Evolutionary conservation across 2,329 filamentous ascomycete genomes (phyloP).

Genomic region (Pseudogymnoascus sp.): DNA sequence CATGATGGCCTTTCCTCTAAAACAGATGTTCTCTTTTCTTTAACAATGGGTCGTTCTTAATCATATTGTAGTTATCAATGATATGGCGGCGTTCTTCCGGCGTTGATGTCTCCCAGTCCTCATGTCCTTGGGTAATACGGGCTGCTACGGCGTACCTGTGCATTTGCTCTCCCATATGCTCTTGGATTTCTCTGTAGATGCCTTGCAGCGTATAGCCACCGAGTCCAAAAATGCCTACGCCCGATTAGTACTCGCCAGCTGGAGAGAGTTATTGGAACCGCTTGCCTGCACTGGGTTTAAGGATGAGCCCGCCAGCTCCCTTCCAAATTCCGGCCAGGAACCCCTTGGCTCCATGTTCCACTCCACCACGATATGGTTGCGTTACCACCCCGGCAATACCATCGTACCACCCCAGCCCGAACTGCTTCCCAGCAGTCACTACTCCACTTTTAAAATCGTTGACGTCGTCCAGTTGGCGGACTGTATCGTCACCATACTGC

Average conservation of each 20-base stretch:
- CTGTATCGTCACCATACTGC: conserved; percentile 76
- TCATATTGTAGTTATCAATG: conserved; percentile 44
- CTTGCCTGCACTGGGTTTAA: conserved; percentile 73
- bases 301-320: conserved; percentile 71
- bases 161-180: conserved; percentile 62
- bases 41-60: too few species aligned
- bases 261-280: conserved; percentile 13
- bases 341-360: conserved; percentile 59
- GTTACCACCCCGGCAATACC: conserved; percentile 75
- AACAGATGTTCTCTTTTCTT: too few species aligned
- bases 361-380: conserved; percentile 65
- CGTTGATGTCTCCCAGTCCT: conserved; percentile 52
- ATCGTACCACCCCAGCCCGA: conserved; percentile 65
- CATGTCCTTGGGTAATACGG: conserved; percentile 66
- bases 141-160: conserved; percentile 75
- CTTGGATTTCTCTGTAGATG: conserved; percentile 69
- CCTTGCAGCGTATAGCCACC: conserved; percentile 81
- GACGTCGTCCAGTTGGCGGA: conserved; percentile 35
- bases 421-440: conserved; percentile 64
- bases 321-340: conserved; percentile 75
- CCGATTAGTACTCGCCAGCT: neutral
- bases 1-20: too few species aligned
- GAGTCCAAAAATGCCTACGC: conserved; percentile 56
- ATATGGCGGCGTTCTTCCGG: conserved; percentile 58
- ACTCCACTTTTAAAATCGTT: conserved; percentile 71